Percentiles rank a stretch among this genome's conserved stretches.
Evolutionary conservation across 2,329 filamentous ascomycete genomes (phyloP).

Genomic region (Penicillium sp.): DNA sequence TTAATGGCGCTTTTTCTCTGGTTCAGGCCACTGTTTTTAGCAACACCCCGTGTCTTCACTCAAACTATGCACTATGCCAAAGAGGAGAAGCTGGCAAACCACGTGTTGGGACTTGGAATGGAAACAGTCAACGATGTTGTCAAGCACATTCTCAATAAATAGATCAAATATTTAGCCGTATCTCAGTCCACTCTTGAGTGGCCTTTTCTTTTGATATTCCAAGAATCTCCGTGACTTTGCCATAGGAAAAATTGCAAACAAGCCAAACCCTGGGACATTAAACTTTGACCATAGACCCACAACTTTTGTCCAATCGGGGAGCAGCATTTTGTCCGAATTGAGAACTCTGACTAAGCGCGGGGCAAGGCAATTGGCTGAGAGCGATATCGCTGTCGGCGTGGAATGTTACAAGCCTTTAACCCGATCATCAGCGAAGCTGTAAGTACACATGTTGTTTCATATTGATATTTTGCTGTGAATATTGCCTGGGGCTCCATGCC

Average conservation of each 20-base stretch:
- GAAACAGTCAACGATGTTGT: constrained; percentile 21
- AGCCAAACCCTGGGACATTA: background rate
- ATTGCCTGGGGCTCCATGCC: background rate
- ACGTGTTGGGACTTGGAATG: constrained; percentile 18
- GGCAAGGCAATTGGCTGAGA: constrained; percentile 12
- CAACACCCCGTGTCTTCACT: constrained; percentile 15
- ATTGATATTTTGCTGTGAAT: background rate
- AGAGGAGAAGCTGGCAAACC: constrained; percentile 21
- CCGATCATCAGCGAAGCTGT: constrained; percentile 21
- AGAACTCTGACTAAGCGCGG: constrained; percentile 18
- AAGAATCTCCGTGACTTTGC: background rate
- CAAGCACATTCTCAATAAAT: background rate
- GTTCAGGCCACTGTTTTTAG: constrained; percentile 22
- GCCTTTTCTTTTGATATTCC: background rate
- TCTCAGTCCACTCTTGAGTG: too few relatives aligned
- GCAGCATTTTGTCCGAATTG: background rate
- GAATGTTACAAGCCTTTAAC: constrained; percentile 20
- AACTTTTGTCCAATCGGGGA: constrained; percentile 7
- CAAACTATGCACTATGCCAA: constrained; percentile 26
- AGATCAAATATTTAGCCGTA: background rate
- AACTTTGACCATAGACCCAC: background rate
- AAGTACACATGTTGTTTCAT: constrained; percentile 12
- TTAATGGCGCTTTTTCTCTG: constrained; percentile 21
- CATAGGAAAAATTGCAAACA: background rate
- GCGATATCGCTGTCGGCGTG: constrained; percentile 32